These are phyloP conservation scores for Solanum sitiens DNA, from an alignment of 257 asterid species.

Conservation along the genomic window DNA sequence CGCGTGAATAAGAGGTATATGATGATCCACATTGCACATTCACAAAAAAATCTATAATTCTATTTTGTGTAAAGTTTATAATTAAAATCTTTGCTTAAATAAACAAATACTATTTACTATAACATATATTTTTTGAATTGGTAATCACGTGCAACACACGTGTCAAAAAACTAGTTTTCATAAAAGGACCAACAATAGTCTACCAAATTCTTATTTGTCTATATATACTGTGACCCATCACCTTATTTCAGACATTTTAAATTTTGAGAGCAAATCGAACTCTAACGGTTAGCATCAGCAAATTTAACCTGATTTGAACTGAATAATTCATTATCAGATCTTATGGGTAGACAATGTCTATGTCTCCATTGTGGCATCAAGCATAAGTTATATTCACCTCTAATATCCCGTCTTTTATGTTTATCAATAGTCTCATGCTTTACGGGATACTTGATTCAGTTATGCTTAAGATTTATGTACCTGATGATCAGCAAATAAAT, in stretches of 20 bases:
- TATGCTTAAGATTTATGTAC: too few relatives aligned
- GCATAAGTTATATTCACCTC: too few relatives aligned
- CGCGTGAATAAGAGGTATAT: too few relatives aligned
- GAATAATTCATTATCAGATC: neutral
- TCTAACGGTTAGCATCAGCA: neutral
- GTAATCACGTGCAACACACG: too few relatives aligned
- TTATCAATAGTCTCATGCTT: neutral
- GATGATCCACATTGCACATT: too few relatives aligned
- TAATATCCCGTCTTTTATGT: neutral
- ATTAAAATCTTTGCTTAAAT: too few relatives aligned
- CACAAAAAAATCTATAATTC: too few relatives aligned
- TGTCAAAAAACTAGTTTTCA: neutral
- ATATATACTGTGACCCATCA: neutral
- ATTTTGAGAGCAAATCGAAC: neutral
- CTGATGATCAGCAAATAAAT: too few relatives aligned
- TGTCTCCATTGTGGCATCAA: conserved; percentile 14
- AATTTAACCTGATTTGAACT: neutral
- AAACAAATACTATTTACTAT: too few relatives aligned
- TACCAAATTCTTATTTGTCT: neutral
- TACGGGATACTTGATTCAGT: too few relatives aligned
- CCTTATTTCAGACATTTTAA: neutral
- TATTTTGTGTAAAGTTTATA: too few relatives aligned
- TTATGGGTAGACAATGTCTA: conserved; percentile 17
- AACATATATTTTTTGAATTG: too few relatives aligned
- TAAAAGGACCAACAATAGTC: neutral